These are phyloP conservation scores for Aspergillus baeticus DNA, from an alignment of 495 filamentous ascomycete species.

Conservation along the genomic window DNA sequence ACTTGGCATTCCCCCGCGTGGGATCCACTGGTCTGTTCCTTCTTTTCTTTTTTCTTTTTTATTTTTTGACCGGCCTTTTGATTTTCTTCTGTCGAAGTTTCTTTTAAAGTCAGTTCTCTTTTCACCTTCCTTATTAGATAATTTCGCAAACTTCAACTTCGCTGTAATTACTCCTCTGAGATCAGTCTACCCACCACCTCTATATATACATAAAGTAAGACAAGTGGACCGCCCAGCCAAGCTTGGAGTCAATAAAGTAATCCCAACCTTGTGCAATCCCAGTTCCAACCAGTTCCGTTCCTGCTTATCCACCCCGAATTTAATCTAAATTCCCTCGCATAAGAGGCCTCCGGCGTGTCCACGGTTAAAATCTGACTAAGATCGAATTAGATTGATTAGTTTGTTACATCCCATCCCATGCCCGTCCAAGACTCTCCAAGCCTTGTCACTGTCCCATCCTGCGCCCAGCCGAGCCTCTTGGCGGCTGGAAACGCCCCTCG, in stretches of 20 bases:
- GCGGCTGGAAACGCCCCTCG: too few species aligned
- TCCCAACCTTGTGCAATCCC: too few species aligned
- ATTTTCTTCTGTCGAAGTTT: background rate
- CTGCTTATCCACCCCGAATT: constrained; percentile 2
- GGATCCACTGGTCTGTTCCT: constrained; percentile 10
- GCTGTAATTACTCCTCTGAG: too few species aligned
- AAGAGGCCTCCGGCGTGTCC: background rate
- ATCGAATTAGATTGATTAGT: too few species aligned
- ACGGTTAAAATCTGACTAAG: too few species aligned
- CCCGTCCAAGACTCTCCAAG: too few species aligned
- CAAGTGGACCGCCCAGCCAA: constrained; percentile 25
- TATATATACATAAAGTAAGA: background rate
- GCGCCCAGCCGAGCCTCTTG: too few species aligned
- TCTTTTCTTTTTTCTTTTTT: background rate
- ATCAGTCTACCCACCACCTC: background rate
- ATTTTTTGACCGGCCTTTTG: background rate
- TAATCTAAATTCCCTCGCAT: background rate
- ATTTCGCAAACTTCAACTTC: too few species aligned
- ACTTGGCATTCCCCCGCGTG: constrained; percentile 22
- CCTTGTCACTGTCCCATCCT: too few species aligned
- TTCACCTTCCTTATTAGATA: too few species aligned
- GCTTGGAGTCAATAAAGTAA: constrained; percentile 27
- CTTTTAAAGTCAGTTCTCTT: background rate
- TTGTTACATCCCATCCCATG: too few species aligned
- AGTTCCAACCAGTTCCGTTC: constrained; percentile 14